Conservation (phyloP, 345 rosid species). For the Heritiera fomes region DNA sequence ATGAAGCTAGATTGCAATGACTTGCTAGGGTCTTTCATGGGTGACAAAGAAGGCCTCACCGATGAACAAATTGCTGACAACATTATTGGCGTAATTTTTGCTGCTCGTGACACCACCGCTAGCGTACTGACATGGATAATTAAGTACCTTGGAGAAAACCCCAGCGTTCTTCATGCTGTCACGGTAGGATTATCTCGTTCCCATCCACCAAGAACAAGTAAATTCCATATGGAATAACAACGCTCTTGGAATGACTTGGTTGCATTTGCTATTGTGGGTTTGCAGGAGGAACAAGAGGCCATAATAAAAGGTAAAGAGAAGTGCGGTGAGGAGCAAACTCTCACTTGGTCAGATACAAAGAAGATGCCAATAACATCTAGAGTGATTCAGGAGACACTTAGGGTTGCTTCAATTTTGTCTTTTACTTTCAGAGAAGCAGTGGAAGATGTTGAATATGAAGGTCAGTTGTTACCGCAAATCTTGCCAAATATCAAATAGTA, state of each 20-base stretch:
- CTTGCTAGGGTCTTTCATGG: constrained; percentile 82
- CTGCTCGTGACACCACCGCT: constrained; percentile 90
- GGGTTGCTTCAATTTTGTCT: constrained; percentile 82
- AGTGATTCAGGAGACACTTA: constrained; percentile 82
- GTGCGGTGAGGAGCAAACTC: constrained; percentile 35
- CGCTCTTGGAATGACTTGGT: constrained; percentile 14
- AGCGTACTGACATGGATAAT: constrained; percentile 84
- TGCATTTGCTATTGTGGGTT: constrained; percentile 4
- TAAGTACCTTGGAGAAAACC: constrained; percentile 77
- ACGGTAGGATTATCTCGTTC: constrained; percentile 48
- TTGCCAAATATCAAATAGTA: not conserved
- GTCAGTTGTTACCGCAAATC: constrained; percentile 31
- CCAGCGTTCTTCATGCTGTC: constrained; percentile 66
- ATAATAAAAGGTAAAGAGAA: constrained; percentile 42
- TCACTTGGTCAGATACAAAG: constrained; percentile 71
- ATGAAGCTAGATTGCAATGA: constrained; percentile 46
- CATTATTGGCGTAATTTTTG: constrained; percentile 84
- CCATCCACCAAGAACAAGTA: not conserved
- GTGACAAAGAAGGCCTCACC: constrained; percentile 59
- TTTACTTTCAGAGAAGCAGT: constrained; percentile 95
- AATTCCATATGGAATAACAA: not conserved
- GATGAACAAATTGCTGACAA: constrained; percentile 88
- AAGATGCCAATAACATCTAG: constrained; percentile 74
- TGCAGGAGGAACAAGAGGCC: constrained; percentile 75
- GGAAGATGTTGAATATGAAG: constrained; percentile 83